Evolutionary conservation across 768 basidiomycete species (phyloP), one percentile per base, ranked within the genome.

Genomic region (Coprinopsis strossmayeri): DNA sequence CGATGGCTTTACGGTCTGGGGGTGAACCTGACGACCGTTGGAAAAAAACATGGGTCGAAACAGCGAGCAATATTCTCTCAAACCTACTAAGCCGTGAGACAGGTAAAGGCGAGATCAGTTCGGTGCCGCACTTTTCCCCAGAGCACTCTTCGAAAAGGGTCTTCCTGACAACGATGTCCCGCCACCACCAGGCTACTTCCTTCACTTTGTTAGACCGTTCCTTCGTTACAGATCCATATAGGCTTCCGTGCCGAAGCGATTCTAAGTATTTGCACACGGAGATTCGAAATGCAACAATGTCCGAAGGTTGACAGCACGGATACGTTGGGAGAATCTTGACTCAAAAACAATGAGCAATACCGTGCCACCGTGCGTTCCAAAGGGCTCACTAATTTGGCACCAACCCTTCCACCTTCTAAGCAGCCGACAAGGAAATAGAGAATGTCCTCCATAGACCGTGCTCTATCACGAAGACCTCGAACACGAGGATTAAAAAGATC

Each of bases 61-160:
- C 55, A 5, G 78, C 70, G 11, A 81, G 53, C 0, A 80, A 42
- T 32, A 81, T 58, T 1, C 74, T 68, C 51, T 78, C 72, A 50
- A 81, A 80, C 56, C 79, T 81, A 54, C 18, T 11, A 41, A 43
- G 20, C 18, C 24, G 20, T 44, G 34, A 50, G 49, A 35, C 32
- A 32, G 25, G 28, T 0, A 50, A 25, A 10, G 9, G 30, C 30
- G 25, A 46, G 21, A 26, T 23, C 28, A 46, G 1, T 27, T 39
- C 30, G 30, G 5, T 7, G 25, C 52, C 64, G 38, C 42, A 78
- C 78, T 69, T 69, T 47, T 73, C 73, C 20, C 79, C 77, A 21
- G 63, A 55, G 54, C 76, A 80, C 53, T 80, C 78, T 50, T 80
- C 78, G 23, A 80, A 56, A 21, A 79, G 53, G 5, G 78, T 78